Conservation (phyloP, 345 rosid genomes). For the Garcia nutans region DNA sequence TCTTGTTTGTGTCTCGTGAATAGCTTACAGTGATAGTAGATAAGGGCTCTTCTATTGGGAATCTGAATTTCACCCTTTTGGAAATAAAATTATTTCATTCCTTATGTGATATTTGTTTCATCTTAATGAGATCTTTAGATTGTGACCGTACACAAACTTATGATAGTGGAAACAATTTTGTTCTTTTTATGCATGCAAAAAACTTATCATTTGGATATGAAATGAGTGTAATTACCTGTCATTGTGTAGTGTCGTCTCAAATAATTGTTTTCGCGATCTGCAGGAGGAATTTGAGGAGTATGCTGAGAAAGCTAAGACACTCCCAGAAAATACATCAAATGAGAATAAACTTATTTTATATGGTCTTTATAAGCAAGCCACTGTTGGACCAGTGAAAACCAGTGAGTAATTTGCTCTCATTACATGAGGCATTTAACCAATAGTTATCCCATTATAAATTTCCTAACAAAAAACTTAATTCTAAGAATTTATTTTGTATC, state of each 20-base stretch:
- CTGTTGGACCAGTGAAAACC: slow-evolving; percentile 71
- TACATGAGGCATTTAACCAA: not conserved
- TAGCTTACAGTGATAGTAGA: not conserved
- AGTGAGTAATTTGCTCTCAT: slow-evolving; percentile 32
- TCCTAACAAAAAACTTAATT: not conserved
- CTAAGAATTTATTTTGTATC: not conserved
- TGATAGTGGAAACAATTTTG: no score
- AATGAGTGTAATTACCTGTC: not conserved
- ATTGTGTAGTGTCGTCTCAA: not conserved
- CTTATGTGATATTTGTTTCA: not conserved
- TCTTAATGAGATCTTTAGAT: not conserved
- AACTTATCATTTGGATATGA: no score
- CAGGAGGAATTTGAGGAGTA: slow-evolving; percentile 77
- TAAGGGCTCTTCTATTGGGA: not conserved
- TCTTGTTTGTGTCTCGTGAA: not conserved
- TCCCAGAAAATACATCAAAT: slow-evolving; percentile 55
- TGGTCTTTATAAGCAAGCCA: slow-evolving; percentile 83
- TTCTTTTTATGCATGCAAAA: no score
- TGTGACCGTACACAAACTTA: no score
- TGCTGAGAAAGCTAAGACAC: slow-evolving; percentile 64
- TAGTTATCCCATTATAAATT: not conserved
- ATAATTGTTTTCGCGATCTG: slow-evolving; percentile 2
- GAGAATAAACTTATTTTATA: slow-evolving; percentile 75
- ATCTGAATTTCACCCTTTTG: not conserved
- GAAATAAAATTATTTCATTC: not conserved